These are phyloP conservation scores for Rubia tinctorum DNA, from an alignment of 305 asterid species.

Conservation along the genomic window DNA sequence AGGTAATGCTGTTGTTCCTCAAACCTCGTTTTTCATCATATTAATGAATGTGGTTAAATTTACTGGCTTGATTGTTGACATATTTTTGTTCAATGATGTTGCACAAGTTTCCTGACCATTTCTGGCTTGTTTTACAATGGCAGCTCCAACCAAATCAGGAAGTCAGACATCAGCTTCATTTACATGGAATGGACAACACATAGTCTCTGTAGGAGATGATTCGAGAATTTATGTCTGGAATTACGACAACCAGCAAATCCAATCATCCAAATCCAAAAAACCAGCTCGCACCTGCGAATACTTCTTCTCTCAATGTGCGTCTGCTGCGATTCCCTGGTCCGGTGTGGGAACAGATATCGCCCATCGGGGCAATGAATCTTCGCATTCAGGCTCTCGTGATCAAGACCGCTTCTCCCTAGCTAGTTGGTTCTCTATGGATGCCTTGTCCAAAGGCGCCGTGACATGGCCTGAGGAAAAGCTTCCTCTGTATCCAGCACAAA, in stretches of 20 bases:
- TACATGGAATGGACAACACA: constrained; percentile 53
- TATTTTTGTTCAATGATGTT: too few species aligned
- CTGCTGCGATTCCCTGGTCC: constrained; percentile 68
- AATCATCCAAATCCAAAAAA: constrained; percentile 41
- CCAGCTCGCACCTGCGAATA: constrained; percentile 67
- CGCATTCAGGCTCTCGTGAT: constrained; percentile 29
- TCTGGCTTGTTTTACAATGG: constrained; percentile 9
- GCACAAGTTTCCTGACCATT: background rate
- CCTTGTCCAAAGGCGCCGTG: constrained; percentile 37
- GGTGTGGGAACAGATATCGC: constrained; percentile 15
- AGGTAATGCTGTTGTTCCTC: constrained; percentile 33
- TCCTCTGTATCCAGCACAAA: constrained; percentile 29
- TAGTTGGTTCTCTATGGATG: constrained; percentile 66
- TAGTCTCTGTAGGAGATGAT: constrained; percentile 74
- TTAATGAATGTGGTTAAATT: too few species aligned
- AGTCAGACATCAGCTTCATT: constrained; percentile 66
- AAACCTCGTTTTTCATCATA: too few species aligned
- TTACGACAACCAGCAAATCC: constrained; percentile 39
- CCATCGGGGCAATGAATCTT: constrained; percentile 18
- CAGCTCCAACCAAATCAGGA: constrained; percentile 70
- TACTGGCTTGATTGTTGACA: too few species aligned
- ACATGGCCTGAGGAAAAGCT: constrained; percentile 95
- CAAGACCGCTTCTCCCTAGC: constrained; percentile 55
- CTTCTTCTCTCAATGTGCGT: constrained; percentile 43
- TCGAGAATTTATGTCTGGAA: constrained; percentile 74